These are phyloP conservation scores for Tagetes erecta DNA, from an alignment of 129 eudicot species.

Conservation along the genomic window DNA sequence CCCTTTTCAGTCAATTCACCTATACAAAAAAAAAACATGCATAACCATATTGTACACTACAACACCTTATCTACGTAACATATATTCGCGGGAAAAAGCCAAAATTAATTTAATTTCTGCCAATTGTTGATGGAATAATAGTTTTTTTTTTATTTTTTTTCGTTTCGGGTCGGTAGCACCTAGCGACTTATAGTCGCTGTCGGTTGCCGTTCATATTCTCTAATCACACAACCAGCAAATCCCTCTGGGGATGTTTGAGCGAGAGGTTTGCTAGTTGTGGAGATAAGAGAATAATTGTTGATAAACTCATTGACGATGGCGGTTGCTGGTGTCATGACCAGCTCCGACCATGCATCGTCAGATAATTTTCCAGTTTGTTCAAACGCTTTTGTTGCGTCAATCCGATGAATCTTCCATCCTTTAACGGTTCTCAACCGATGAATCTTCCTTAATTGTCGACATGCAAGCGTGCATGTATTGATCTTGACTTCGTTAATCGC, in stretches of 20 bases:
- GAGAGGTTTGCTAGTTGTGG: background rate
- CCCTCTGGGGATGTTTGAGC: background rate
- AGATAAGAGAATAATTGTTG: slow-evolving; percentile 11
- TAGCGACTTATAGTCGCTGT: slow-evolving; percentile 31
- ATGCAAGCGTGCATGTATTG: slow-evolving; percentile 61
- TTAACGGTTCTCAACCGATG: slow-evolving; percentile 45
- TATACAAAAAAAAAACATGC: background rate
- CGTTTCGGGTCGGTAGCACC: background rate
- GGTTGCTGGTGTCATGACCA: slow-evolving; percentile 45
- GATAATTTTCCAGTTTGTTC: slow-evolving; percentile 32
- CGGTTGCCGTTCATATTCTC: slow-evolving; percentile 23
- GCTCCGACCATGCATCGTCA: slow-evolving; percentile 55
- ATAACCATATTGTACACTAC: slow-evolving; percentile 30
- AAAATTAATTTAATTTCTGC: slow-evolving; percentile 24
- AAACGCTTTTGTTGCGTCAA: slow-evolving; percentile 78
- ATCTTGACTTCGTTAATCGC: slow-evolving; percentile 58
- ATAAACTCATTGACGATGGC: slow-evolving; percentile 44
- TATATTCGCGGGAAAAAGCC: slow-evolving; percentile 14
- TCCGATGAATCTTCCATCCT: slow-evolving; percentile 70
- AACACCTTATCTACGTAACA: slow-evolving; percentile 16
- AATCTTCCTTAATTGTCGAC: slow-evolving; percentile 60
- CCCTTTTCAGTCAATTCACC: slow-evolving; percentile 18
- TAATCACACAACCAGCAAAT: background rate
- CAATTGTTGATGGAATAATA: slow-evolving; percentile 23
- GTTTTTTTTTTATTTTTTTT: too few relatives aligned